phyloP scores from a whole-genome alignment of 2,329 filamentous ascomycete genomes.

The Pseudogymnoascus sp. region DNA sequence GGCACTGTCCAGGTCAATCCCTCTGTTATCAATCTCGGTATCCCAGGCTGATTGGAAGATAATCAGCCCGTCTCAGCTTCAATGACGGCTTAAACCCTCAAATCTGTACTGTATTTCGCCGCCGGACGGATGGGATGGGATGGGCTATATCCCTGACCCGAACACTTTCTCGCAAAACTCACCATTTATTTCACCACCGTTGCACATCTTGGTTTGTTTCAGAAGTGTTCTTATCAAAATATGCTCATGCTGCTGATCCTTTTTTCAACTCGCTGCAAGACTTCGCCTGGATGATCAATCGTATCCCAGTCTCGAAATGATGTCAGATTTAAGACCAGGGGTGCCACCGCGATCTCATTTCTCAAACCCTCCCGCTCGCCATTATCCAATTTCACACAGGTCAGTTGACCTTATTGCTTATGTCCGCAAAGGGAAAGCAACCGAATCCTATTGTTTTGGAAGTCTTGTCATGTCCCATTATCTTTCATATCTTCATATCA shows the following conservation, averaged over 20 bases:
- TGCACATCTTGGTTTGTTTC: slow-evolving; percentile 7
- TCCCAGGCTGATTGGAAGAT: not conserved
- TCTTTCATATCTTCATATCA: not conserved
- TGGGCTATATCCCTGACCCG: not conserved
- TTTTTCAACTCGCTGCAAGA: too few species aligned
- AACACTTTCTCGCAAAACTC: not conserved
- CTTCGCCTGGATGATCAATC: not conserved
- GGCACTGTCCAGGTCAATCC: not conserved
- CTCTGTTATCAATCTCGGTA: slow-evolving; percentile 3
- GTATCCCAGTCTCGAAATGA: slow-evolving; percentile 4
- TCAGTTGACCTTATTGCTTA: not conserved
- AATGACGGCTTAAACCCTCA: not conserved
- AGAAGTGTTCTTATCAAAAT: not conserved
- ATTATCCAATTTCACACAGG: not conserved
- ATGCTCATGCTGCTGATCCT: not conserved
- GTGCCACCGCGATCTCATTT: not conserved
- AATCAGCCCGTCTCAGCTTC: slow-evolving; percentile 1
- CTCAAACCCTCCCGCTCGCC: not conserved
- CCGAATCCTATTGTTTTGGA: not conserved
- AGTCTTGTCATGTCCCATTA: not conserved
- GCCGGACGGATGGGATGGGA: not conserved
- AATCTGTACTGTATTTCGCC: not conserved
- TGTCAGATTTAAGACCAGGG: slow-evolving; percentile 5
- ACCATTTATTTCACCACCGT: slow-evolving; percentile 4
- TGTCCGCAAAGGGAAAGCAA: not conserved